Base-by-base conservation (phyloP, 441 rosid species). In the Croton laevigatus region DNA sequence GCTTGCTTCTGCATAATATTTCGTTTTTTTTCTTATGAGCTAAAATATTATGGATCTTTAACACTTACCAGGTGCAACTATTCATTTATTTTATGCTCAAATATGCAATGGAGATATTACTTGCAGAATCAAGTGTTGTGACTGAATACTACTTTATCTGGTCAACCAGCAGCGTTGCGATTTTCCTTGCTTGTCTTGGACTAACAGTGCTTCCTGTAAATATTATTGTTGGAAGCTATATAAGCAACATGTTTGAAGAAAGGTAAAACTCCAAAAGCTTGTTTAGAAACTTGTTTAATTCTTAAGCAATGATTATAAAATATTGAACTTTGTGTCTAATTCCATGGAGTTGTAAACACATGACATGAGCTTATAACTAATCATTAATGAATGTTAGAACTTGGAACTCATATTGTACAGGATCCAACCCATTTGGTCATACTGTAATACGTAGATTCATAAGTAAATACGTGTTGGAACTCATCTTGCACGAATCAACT, bases 61-160 rank as follows among this genome's bases (percentile, higher is more conserved):
- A 51, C 36, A 1, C 62, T 66, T 69, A 5, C 48, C 79, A 89
- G 95, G 98, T 92, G 79, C 99, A 95, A 71, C 82, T 92, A 70
- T 72, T 90, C 73, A 84, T 92, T 72, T 95, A 95, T 76, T 95
- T 91, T 81, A 95, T 92, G 98, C 99, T 95, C 75, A 95, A 92
- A 73, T 95, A 95, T 51, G 96, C 87, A 0, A 91, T 91, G 96
- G 99, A 95, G 86, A 82, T 89, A 79, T 74, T 92, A 69, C 82
- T 95, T 8, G 89, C 99, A 0, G 98, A 92, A 68, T 92, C 99
- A 8, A 94, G 99, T 59, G 93, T 94, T 34, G 8, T 92, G 68
- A 89, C 97, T 6, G 75, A 88, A 48, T 86, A 92, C 79, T 95
- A 95, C 82, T 92, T 95, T 40, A 34, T 71, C 6, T 95, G 99